Evolutionary conservation across 129 eudicot species (phyloP).

Genomic region (Mikania micrantha): DNA sequence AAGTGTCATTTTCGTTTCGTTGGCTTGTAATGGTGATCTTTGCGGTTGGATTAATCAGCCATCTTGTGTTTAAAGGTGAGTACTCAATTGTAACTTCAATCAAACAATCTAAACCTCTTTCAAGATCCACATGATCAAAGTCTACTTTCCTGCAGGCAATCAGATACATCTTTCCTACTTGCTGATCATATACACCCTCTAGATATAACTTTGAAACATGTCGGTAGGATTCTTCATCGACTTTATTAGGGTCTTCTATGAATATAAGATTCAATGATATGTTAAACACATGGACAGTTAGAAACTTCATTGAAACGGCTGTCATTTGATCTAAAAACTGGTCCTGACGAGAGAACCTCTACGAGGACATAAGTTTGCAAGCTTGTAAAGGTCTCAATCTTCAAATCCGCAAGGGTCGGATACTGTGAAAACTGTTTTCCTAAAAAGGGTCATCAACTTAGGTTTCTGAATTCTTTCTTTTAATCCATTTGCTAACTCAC

Average conservation of each 20-base stretch:
- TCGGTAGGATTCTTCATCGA: constrained; percentile 18
- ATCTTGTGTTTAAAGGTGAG: constrained; percentile 25
- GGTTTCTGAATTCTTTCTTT: constrained; percentile 18
- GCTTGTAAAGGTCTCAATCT: constrained; percentile 14
- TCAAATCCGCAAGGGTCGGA: constrained; percentile 14
- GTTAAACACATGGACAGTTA: constrained; percentile 17
- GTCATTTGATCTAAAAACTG: constrained; percentile 4
- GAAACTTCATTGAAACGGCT: constrained; percentile 1
- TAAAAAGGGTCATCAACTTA: constrained; percentile 12
- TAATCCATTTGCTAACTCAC: constrained; percentile 12
- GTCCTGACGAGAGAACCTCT: constrained; percentile 30
- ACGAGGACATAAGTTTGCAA: constrained; percentile 9
- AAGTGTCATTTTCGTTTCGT: constrained; percentile 21
- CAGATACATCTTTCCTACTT: constrained; percentile 20
- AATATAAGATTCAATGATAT: constrained; percentile 25
- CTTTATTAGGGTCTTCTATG: constrained; percentile 21
- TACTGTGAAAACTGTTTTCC: constrained; percentile 15
- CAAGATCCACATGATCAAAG: constrained; percentile 19
- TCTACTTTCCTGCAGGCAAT: constrained; percentile 32
- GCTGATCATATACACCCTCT: constrained; percentile 35
- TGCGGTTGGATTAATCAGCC: constrained; percentile 39
- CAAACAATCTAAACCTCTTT: constrained; percentile 34
- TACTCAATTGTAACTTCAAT: constrained; percentile 32
- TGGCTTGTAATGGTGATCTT: constrained; percentile 31
- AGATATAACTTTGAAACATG: constrained; percentile 29